Conservation (phyloP, 2,329 filamentous ascomycete species). For the Teratosphaeria destructans region DNA sequence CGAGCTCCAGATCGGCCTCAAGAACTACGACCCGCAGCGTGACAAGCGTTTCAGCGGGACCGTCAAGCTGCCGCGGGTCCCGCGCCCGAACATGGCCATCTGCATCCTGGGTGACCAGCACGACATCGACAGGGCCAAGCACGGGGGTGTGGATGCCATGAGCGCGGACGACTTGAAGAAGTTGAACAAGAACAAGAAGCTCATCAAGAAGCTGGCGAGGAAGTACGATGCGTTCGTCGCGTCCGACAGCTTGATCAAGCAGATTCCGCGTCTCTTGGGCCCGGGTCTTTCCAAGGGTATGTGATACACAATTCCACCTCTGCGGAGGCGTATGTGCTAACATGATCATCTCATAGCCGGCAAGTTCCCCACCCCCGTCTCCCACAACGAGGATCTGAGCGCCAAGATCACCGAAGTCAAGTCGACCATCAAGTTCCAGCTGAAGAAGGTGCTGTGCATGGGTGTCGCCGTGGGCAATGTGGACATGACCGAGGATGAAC, state of each 20-base stretch:
- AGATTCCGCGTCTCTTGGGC: conserved; percentile 98
- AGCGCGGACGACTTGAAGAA: conserved; percentile 98
- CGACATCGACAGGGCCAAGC: conserved; percentile 99
- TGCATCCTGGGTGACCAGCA: conserved; percentile 89
- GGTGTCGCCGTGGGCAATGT: conserved; percentile 99
- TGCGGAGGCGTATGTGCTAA: not conserved
- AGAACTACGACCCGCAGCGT: conserved; percentile 98
- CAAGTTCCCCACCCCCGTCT: conserved; percentile 99
- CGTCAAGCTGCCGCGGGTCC: conserved; percentile 85
- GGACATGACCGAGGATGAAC: conserved; percentile 90
- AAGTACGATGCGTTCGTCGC: conserved; percentile 99
- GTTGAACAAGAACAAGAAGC: conserved; percentile 99
- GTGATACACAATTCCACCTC: conserved; percentile 17
- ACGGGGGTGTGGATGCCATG: conserved; percentile 97
- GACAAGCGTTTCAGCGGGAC: conserved; percentile 99
- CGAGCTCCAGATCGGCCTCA: conserved; percentile 75
- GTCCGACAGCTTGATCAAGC: conserved; percentile 96
- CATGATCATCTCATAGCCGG: conserved; percentile 53
- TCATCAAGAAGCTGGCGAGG: conserved; percentile 99
- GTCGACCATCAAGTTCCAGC: conserved; percentile 99
- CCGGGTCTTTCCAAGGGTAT: conserved; percentile 94
- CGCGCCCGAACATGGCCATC: conserved; percentile 82
- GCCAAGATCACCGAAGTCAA: conserved; percentile 99
- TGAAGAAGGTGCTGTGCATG: conserved; percentile 99
- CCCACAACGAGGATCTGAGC: conserved; percentile 85